Evolutionary conservation across 352 stramenopile species (phyloP), one percentile per base, ranked within the genome.

Genomic region (Phytophthora crassamura): DNA sequence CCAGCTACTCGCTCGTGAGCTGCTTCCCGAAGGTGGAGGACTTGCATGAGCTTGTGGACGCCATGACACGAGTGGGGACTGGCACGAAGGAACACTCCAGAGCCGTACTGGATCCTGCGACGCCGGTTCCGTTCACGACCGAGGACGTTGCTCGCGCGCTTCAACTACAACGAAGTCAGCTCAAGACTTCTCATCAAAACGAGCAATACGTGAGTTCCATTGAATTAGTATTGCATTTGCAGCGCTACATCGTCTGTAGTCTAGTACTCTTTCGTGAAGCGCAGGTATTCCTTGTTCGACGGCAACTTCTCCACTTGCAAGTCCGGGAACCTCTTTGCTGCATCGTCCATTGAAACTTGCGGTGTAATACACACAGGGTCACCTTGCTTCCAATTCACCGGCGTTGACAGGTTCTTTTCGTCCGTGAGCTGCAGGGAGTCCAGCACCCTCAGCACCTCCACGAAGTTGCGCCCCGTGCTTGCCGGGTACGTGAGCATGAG

Each of bases 381-480:
- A 22, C 86, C 86, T 52, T 73, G 67, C 57, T 84, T 76, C 84
- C 86, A 94, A 66, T 94, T 92, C n/a, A 82, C 82, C 0, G 86
- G 86, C 12, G 84, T 93, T 18, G 84, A 78, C 28, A 82, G 28
- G 41, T 78, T 65, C 39, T 82, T 67, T 18, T 70, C 64, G 59
- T 84, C 66, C 16, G 83, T 87, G 22, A 96, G 69, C 73, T 96
- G 88, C 20, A 98, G 75, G 52, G 89, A 94, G 74, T 98, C 91
- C 12, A 97, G 64, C 6, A 97, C 86, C 35, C 93, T 82, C 51
- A 98, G 59, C 43, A 98, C 88, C 68, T 98, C 95, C 58, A 91
- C 80, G 71, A 98, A 98, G 80, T 98, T 98, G 59, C 92, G 82
- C 20, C 94, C 93, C 15, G 92, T 96, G 55, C 85, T 96, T 12